Base-by-base conservation (phyloP, 352 stramenopile genomes). In the Hyaloperonospora brassicae region DNA sequence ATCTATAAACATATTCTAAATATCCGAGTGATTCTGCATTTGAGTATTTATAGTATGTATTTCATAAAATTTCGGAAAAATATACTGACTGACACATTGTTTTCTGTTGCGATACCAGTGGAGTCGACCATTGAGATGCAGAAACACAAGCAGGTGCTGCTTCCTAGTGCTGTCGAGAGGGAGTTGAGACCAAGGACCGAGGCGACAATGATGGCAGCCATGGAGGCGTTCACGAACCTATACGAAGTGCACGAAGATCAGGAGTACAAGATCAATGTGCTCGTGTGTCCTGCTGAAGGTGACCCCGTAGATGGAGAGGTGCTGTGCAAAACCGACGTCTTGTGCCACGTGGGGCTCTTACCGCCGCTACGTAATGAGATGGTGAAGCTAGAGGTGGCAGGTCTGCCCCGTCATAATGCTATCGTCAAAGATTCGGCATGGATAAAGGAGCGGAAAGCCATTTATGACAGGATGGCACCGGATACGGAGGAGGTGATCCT, bases 221-320 rank as follows among this genome's bases (percentile, higher is more conserved):
- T 93, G 82, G 40, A 59, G 27, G 57, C 73, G 12, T 84, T 93
- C 52, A 69, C 81, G 42, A 24, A 55, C 8, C 59, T 73, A 23
- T 78, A 76, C 39, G 54, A 76, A 25, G 57, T 60, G 8, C 39
- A 78, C 6, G 54, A 72, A 11, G 31, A 70, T 5, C 70, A 90
- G 35, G 82, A 93, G 65, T 93, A 86, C 74, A 93, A 93, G 63
- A 74, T 93, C 55, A 90, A 84, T 40, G 64, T 90, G 27, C 66
- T 93, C 13, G 69, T 93, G 36, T 89, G 79, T 53, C 51, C 65
- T 25, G 48, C 59, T 24, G 52, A 69, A 3, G 57, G 62, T 13
- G 59, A 59, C n/a, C 41, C 44, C 12, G 17, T 46, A 14, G 46
- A 55, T 34, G 31, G 36, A 30, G 40, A 65, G n/a, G 45, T 62